Evolutionary conservation across 495 filamentous ascomycete genomes (phyloP).

Genomic region (Lindgomyces ingoldianus): DNA sequence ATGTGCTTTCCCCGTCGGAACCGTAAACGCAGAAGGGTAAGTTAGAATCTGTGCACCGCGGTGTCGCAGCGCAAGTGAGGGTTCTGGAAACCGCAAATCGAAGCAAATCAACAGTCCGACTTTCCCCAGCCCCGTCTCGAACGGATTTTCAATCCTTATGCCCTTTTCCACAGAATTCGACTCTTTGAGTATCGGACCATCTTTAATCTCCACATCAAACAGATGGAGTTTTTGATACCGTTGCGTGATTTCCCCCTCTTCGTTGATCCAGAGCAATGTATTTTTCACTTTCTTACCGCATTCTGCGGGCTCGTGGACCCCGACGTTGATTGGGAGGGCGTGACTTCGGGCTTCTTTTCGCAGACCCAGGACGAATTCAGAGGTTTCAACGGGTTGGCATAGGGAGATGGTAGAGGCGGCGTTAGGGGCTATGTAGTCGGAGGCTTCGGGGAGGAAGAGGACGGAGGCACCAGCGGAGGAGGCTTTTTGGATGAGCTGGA

Average conservation of each 20-base stretch:
- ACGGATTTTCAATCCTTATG: slow-evolving; percentile 62
- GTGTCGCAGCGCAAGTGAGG: slow-evolving; percentile 64
- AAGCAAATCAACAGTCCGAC: slow-evolving; percentile 86
- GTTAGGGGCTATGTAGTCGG: slow-evolving; percentile 77
- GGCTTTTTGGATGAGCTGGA: slow-evolving; percentile 68
- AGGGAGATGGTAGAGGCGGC: slow-evolving; percentile 67
- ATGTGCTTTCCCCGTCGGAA: slow-evolving; percentile 82
- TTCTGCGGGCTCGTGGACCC: slow-evolving; percentile 76
- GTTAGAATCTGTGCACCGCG: slow-evolving; percentile 75
- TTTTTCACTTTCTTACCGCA: slow-evolving; percentile 61
- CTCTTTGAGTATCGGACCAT: slow-evolving; percentile 64
- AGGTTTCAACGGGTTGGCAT: slow-evolving; percentile 57
- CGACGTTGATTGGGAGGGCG: slow-evolving; percentile 76
- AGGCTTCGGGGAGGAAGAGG: slow-evolving; percentile 89
- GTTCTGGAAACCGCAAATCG: slow-evolving; percentile 85
- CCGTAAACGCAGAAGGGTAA: slow-evolving; percentile 88
- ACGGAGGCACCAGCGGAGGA: slow-evolving; percentile 74
- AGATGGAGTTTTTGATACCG: slow-evolving; percentile 78
- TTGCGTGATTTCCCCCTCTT: slow-evolving; percentile 60
- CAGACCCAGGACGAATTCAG: slow-evolving; percentile 71
- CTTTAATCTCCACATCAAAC: slow-evolving; percentile 70
- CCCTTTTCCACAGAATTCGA: slow-evolving; percentile 65
- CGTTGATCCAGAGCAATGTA: slow-evolving; percentile 69
- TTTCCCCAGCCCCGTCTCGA: slow-evolving; percentile 69
- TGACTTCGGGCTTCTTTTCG: slow-evolving; percentile 62